Base-by-base conservation (phyloP, 129 eudicot genomes). In the Helichrysum umbraculigerum region DNA sequence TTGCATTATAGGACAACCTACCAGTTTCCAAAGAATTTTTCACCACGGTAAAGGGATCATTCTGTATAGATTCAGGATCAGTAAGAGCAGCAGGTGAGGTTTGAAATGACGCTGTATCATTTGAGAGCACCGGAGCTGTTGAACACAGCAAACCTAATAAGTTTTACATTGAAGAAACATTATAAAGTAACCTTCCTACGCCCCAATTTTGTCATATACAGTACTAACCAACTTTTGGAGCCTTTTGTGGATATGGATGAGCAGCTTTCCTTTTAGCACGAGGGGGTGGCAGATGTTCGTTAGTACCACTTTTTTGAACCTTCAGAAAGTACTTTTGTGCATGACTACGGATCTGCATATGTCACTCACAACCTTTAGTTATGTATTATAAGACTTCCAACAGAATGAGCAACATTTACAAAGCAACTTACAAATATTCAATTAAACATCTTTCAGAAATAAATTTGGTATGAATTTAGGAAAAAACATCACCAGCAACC, bases 161-260 rank as follows among this genome's bases (percentile, higher is more conserved):
- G 65, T n/a, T 19, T 69, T 59, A 56, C 28, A 37, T 54, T 4
- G n/a, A 21, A 58, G 17, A 11, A 21, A 73, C 41, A 33, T 2
- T 17, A 52, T 78, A 66, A 63, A 50, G 64, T 74, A 51, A 15
- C 41, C 41, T 20, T 32, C 51, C 22, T 30, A 64, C 28, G 52
- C 33, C 37, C 6, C 0, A 37, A 14, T 76, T 67, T 65, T 62
- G 6, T 58, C 66, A 25, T 25, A 25, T 25, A 25, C 1, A 17
- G 21, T 17, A 16, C 86, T 66, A 19, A 93, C 98, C 94, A 66
- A 35, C 86, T 85, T 90, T 93, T 47, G 97, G 82, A 54, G 98
- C 98, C 84, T 93, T 93, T 35, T 93, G 98, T 11, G 98, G 98
- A 82, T 93, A 93, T 5, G 98, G 98, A 85, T 93, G 96, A 76